Base-by-base conservation (phyloP, 1,284 basidiomycete species). In the Trichosporon coremiiforme region DNA sequence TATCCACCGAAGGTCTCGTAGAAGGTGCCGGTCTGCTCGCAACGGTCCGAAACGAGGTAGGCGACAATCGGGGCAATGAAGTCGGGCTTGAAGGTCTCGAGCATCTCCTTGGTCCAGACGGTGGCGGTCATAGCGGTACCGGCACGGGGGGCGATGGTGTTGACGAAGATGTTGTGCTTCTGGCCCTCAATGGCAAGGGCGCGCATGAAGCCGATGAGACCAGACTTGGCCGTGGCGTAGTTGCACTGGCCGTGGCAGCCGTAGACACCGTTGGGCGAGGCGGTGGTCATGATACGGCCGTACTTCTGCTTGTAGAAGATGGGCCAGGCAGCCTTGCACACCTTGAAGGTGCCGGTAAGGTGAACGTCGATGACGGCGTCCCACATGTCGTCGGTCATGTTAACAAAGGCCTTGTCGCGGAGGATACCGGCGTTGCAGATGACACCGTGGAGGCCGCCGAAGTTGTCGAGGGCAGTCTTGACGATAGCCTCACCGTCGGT, bases 271-370 rank as follows among this genome's bases (percentile, higher is more conserved):
- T 95, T 94, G 80, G 91, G 90, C 4, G 95, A 98, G 69, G 90
- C 89, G 29, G 95, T 98, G 68, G 93, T 98, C 71, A 99, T 88
- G 79, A 99, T 96, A 69, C 97, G 90, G 33, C 97, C 96, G 80
- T 91, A 98, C 85, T 94, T 95, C 81, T 99, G 96, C 85, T 95
- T 92, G 84, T 92, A 90, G 88, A 99, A 98, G 79, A 94, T 87
- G 2, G 96, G 95, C 97, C 95, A 99, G 45, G 94, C 92, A 15
- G 96, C 96, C 82, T 97, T 94, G 67, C 90, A 91, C 78, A 92
- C 93, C 90, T 93, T 87, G 84, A 90, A 99, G 0, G 95, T 90
- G 65, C 47, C 87, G 68, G 85, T 80, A 64, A 98, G 86, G 84
- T 98, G 95, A 31, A 98, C 89, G 70, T 90, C 89, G 74, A 98